A percentile compares a stretch with the other conserved stretches of the same genome.
Conservation (phyloP, 2,329 filamentous ascomycete species). For the Thielaviopsis euricoi region DNA sequence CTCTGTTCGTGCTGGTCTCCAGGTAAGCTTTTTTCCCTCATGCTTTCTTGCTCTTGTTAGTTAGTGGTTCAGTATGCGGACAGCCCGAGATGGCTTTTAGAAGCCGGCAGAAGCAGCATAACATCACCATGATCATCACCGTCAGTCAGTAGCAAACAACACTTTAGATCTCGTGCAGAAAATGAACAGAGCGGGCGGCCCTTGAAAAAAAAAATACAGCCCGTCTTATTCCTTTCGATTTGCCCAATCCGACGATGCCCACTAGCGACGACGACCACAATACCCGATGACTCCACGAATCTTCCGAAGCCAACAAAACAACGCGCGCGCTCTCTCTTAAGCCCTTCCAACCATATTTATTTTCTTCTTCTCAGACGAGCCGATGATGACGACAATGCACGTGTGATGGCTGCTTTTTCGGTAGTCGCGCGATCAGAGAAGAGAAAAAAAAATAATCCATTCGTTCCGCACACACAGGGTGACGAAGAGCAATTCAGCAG, state of each 20-base stretch:
- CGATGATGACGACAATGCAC: neutral
- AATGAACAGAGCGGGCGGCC: neutral
- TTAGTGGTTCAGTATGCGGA: neutral
- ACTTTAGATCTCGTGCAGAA: neutral
- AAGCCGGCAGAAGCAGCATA: neutral
- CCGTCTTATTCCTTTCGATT: neutral
- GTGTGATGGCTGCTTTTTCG: neutral
- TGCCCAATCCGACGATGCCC: neutral
- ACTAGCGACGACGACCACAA: neutral
- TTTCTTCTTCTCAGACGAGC: neutral
- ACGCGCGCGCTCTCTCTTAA: neutral
- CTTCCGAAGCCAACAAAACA: neutral
- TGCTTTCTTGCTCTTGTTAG: neutral
- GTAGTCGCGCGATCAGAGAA: neutral
- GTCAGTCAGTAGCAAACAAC: no score
- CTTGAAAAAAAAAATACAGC: neutral
- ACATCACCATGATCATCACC: neutral
- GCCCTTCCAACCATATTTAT: neutral
- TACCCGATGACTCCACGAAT: neutral
- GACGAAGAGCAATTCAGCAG: neutral
- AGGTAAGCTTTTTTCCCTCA: conserved; percentile 51
- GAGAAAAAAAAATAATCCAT: no score
- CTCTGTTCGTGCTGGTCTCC: conserved; percentile 84
- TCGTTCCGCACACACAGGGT: neutral
- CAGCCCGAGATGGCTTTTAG: neutral